Base-by-base conservation (phyloP, 345 rosid genomes). In the Syzygium aromaticum region DNA sequence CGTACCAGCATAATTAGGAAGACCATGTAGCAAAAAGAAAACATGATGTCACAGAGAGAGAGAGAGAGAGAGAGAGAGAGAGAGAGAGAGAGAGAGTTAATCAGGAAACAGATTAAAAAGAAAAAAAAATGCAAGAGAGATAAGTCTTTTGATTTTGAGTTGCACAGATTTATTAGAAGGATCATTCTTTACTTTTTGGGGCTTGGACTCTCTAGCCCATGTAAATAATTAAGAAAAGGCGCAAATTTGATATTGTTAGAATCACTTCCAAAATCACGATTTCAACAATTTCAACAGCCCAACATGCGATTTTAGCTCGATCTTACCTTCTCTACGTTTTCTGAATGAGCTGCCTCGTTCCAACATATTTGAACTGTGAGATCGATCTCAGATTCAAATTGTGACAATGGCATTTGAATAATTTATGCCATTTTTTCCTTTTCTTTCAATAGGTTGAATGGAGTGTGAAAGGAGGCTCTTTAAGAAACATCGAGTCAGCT, bases 401-500 rank as follows among this genome's bases (percentile, higher is more conserved):
- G 80, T 30, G 46, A 67, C 13, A 67, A 67, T 5, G 17, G 46
- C 25, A 67, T 33, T n/a, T 5, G 46, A 22, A 13, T 33, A 67
- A 67, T 84, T 52, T 52, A 40, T 51, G 17, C 85, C 11, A 1
- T 84, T 38, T 43, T 17, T 21, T 43, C 25, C 30, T 46, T 54
- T 30, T 21, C 82, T 1, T 53, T 86, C 92, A 98, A 67, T 33
- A 67, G 99, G 93, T 98, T 92, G 99, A 95, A 87, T 96, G 96
- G 95, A 96, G 94, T 89, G 93, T 96, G 82, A 95, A 90, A 91
- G 98, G 99, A 91, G 99, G 98, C 87, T 90, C 97, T 64, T 86
- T 96, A 86, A 92, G 98, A 89, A 98, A 98, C 91, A 89, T 94
- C n/a, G 98, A 96, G 86, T 96, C 99, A 89, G 99, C 99, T 87